Base-by-base conservation (phyloP, 139 green algal genomes). In the Protoeuglena noctilucae region DNA sequence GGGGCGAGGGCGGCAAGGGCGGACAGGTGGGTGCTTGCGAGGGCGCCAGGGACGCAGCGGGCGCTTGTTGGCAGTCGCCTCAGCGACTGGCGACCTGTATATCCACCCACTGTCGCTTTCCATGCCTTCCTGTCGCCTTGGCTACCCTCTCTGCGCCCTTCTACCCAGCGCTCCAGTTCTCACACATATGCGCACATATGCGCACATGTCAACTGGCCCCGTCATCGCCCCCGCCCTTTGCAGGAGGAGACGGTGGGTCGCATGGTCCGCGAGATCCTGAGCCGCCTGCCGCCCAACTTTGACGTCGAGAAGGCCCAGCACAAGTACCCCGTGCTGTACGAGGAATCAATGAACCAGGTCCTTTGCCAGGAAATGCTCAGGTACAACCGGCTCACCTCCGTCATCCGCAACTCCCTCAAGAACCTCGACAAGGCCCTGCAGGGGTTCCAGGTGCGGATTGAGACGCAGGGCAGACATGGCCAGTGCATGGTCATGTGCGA, bases 301-400 rank as follows among this genome's bases (percentile, higher is more conserved):
- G 62, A 74, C 55, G 51, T 74, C 22, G 67, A 74, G 40, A 51
- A 49, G 41, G 55, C 28, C 2, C 45, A 63, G 31, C 14, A 34
- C 9, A 62, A 62, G 53, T 70, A 59, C 54, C 67, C 67, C 1
- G 62, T 70, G 41, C 30, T 48, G 16, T 74, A 74, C 50, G 62
- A 69, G 46, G 56, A 74, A 57, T 57, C 25, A 28, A 59, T 73
- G 48, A 66, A 69, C 61, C 71, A 68, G 52, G 67, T 51, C 27
- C 5, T 53, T 3, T 53, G 48, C 48, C 48, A 53, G 43, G 53
- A 59, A 22, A 46, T 59, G 53, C 27, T 46, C 4, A 25, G 53
- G 30, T 46, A 46, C 34, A 59, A 59, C 39, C 22, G 29, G 19
- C 53, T 59, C 4, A 46, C 31, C 2, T 18, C 21, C 4, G 45